These are phyloP conservation scores for Myriosclerotinia duriaeana DNA, from an alignment of 2,329 filamentous ascomycete genomes.

Conservation along the genomic window DNA sequence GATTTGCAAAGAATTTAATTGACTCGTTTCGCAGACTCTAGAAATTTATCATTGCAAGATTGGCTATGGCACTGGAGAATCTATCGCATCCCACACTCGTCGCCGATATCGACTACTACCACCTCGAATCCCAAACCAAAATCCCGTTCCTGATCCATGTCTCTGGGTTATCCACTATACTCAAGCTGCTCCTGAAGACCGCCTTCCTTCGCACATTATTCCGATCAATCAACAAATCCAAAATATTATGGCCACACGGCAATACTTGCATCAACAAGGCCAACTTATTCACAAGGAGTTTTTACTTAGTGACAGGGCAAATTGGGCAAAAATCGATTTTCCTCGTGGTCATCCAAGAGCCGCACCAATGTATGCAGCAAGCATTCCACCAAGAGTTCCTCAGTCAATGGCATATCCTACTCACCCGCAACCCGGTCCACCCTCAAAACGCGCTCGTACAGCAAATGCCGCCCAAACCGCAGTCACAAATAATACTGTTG, in stretches of 20 bases:
- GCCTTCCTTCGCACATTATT: slow-evolving; percentile 67
- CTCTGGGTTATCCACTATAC: slow-evolving; percentile 93
- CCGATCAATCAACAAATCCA: slow-evolving; percentile 63
- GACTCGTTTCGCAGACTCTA: slow-evolving; percentile 60
- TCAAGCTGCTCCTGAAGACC: slow-evolving; percentile 69
- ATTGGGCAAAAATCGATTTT: slow-evolving; percentile 83
- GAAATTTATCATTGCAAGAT: slow-evolving; percentile 83
- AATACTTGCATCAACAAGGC: slow-evolving; percentile 69
- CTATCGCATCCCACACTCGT: slow-evolving; percentile 72
- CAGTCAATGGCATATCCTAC: slow-evolving; percentile 64
- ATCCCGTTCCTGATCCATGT: slow-evolving; percentile 72
- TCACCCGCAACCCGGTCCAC: slow-evolving; percentile 49
- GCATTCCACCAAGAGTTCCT: slow-evolving; percentile 39
- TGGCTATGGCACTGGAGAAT: slow-evolving; percentile 77
- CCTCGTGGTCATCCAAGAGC: slow-evolving; percentile 52
- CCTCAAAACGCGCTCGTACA: slow-evolving; percentile 52
- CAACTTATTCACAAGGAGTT: slow-evolving; percentile 89
- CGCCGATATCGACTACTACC: slow-evolving; percentile 82
- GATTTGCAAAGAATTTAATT: slow-evolving; percentile 17
- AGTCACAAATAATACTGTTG: slow-evolving; percentile 26
- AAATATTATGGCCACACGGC: slow-evolving; percentile 58
- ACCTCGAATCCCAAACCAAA: slow-evolving; percentile 67
- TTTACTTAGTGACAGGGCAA: slow-evolving; percentile 83
- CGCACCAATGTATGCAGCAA: slow-evolving; percentile 35
- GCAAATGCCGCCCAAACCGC: slow-evolving; percentile 20